A percentile compares a stretch with the other conserved stretches of the same genome.
phyloP scores from a whole-genome alignment of 192 early-diverging fungal species.

The Backusella circina region DNA sequence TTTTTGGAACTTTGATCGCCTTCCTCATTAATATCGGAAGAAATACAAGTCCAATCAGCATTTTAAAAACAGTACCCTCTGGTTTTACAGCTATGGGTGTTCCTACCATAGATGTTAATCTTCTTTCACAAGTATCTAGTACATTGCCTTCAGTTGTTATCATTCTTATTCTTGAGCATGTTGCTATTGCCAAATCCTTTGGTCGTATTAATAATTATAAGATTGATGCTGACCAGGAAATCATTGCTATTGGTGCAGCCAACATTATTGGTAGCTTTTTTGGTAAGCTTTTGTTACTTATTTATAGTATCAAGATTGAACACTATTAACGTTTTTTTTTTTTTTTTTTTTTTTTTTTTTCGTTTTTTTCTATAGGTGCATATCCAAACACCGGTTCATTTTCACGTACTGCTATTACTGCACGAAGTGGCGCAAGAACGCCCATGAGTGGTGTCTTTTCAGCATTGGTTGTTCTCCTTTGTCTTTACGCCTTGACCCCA shows the following conservation, averaged over 20 bases:
- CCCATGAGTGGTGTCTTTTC: constrained; percentile 77
- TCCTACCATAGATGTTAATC: constrained; percentile 44
- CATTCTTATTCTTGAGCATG: constrained; percentile 83
- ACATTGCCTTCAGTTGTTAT: constrained; percentile 66
- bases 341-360: neutral
- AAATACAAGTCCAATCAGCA: constrained; percentile 46
- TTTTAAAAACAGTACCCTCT: constrained; percentile 70
- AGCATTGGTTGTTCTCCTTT: constrained; percentile 70
- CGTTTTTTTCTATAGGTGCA: constrained; percentile 21
- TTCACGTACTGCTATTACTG: constrained; percentile 86
- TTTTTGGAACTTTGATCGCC: constrained; percentile 71
- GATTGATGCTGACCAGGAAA: constrained; percentile 78
- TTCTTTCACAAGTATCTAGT: constrained; percentile 49
- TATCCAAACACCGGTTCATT: constrained; percentile 90
- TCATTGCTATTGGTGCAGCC: constrained; percentile 74
- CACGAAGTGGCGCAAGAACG: constrained; percentile 76
- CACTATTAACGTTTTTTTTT: neutral
- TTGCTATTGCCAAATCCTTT: constrained; percentile 88
- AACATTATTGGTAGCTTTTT: constrained; percentile 82
- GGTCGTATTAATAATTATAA: constrained; percentile 83
- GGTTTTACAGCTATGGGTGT: constrained; percentile 67
- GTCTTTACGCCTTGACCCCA: constrained; percentile 70
- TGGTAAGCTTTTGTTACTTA: constrained; percentile 43
- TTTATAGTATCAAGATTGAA: neutral
- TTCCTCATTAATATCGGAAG: constrained; percentile 47